Conservation (phyloP, 768 basidiomycete genomes). For the Lactarius deliciosus region DNA sequence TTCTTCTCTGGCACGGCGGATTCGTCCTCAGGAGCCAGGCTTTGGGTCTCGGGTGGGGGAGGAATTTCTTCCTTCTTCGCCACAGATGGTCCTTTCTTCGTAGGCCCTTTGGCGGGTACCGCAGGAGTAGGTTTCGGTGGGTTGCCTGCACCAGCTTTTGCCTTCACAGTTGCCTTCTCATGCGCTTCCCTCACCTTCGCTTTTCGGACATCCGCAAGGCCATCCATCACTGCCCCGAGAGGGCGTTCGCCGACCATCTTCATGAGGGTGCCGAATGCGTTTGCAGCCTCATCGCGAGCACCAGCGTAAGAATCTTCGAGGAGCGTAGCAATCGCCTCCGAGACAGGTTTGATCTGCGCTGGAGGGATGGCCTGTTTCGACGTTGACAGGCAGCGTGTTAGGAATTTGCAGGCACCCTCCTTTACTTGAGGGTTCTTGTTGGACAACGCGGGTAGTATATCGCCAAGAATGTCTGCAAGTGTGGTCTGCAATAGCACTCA, state of each 20-base stretch:
- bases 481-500: constrained; percentile 53
- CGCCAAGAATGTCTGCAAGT: constrained; percentile 78
- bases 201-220: constrained; percentile 82
- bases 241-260: constrained; percentile 96
- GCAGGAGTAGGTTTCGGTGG: constrained; percentile 39
- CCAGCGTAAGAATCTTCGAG: constrained; percentile 89
- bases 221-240: constrained; percentile 83
- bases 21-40: constrained; percentile 39
- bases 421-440: constrained; percentile 98
- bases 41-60: constrained; percentile 32
- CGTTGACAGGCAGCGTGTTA: constrained; percentile 71
- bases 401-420: constrained; percentile 86
- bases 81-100: constrained; percentile 32
- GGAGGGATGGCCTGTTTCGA: constrained; percentile 70
- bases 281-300: constrained; percentile 87
- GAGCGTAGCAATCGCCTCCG: constrained; percentile 69
- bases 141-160: constrained; percentile 62
- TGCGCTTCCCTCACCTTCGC: constrained; percentile 92
- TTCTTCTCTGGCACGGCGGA: constrained; percentile 35
- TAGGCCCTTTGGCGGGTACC: constrained; percentile 18
- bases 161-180: constrained; percentile 90
- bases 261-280: constrained; percentile 86
- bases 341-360: constrained; percentile 76
- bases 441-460: constrained; percentile 71
- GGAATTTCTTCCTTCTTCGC: constrained; percentile 39